Conservation (phyloP, 768 basidiomycete species). For the Russula earlei region DNA sequence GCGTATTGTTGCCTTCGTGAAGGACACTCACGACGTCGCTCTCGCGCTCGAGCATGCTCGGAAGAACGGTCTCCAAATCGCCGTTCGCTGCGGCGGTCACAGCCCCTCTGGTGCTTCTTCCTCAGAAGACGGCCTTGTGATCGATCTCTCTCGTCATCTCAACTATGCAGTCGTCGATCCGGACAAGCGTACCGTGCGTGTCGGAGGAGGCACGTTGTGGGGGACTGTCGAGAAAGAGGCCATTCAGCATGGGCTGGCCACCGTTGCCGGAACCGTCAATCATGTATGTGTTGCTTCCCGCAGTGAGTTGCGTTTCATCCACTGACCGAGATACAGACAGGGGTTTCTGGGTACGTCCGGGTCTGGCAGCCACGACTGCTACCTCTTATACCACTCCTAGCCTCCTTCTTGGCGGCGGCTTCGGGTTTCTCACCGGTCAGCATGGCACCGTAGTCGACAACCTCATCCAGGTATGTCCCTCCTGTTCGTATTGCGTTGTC, state of each 20-base stretch:
- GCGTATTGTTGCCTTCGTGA: conserved; percentile 35
- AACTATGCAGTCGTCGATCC: conserved; percentile 32
- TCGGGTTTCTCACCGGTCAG: conserved; percentile 38
- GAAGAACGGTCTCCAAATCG: conserved; percentile 30
- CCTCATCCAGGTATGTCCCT: conserved; percentile 26
- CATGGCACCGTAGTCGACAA: conserved; percentile 42
- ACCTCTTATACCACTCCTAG: conserved; percentile 21
- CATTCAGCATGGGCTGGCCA: conserved; percentile 37
- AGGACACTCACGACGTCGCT: conserved; percentile 33
- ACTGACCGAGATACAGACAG: conserved; percentile 29
- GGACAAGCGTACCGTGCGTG: conserved; percentile 30
- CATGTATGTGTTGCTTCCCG: conserved; percentile 30
- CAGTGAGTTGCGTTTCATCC: background rate
- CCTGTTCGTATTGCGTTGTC: conserved; percentile 18
- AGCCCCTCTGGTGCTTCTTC: conserved; percentile 37
- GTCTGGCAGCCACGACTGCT: background rate
- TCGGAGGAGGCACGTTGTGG: conserved; percentile 42
- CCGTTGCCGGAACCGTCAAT: conserved; percentile 41
- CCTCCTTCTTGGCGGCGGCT: conserved; percentile 45
- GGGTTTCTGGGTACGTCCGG: conserved; percentile 37
- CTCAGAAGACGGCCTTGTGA: conserved; percentile 37
- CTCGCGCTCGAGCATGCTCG: conserved; percentile 31
- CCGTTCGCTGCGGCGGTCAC: conserved; percentile 43
- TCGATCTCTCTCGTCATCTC: conserved; percentile 39
- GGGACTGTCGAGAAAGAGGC: conserved; percentile 36